Evolutionary conservation across 352 stramenopile genomes (phyloP).

Genomic region (Phytopythium vexans): DNA sequence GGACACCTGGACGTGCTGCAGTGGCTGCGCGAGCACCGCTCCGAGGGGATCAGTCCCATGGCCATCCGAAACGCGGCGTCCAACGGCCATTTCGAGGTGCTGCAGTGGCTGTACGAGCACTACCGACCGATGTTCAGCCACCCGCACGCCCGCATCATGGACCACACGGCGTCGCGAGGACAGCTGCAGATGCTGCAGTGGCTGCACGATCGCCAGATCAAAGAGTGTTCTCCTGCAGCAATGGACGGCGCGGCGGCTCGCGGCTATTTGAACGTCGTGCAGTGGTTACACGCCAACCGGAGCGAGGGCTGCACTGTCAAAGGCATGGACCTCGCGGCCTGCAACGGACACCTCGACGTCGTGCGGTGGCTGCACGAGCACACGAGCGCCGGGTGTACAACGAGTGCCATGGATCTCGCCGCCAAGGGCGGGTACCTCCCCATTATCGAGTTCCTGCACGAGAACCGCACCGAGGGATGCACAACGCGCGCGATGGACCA

Average conservation of each 20-base stretch:
- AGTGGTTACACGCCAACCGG: slow-evolving; percentile 41
- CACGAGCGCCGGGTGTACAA: slow-evolving; percentile 31
- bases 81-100: slow-evolving; percentile 32
- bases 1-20: slow-evolving; percentile 53
- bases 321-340: slow-evolving; percentile 58
- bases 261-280: slow-evolving; percentile 36
- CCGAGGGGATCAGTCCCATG: slow-evolving; percentile 30
- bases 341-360: slow-evolving; percentile 39
- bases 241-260: slow-evolving; percentile 36
- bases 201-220: slow-evolving; percentile 20
- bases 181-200: slow-evolving; percentile 36
- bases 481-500: slow-evolving; percentile 42
- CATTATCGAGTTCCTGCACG: slow-evolving; percentile 34
- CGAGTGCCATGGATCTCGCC: slow-evolving; percentile 35
- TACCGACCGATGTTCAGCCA: slow-evolving; percentile 17
- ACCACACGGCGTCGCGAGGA: slow-evolving; percentile 28
- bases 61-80: slow-evolving; percentile 29
- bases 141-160: slow-evolving; percentile 36
- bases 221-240: slow-evolving; percentile 42
- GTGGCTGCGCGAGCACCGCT: slow-evolving; percentile 44
- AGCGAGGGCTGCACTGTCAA: slow-evolving; percentile 37
- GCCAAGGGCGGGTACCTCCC: slow-evolving; percentile 30
- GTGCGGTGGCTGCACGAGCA: slow-evolving; percentile 42
- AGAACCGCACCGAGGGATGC: slow-evolving; percentile 31
- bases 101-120: slow-evolving; percentile 38